Evolutionary conservation across 768 basidiomycete species (phyloP), one percentile per base, ranked within the genome.

Genomic region (Panellus pusillus): DNA sequence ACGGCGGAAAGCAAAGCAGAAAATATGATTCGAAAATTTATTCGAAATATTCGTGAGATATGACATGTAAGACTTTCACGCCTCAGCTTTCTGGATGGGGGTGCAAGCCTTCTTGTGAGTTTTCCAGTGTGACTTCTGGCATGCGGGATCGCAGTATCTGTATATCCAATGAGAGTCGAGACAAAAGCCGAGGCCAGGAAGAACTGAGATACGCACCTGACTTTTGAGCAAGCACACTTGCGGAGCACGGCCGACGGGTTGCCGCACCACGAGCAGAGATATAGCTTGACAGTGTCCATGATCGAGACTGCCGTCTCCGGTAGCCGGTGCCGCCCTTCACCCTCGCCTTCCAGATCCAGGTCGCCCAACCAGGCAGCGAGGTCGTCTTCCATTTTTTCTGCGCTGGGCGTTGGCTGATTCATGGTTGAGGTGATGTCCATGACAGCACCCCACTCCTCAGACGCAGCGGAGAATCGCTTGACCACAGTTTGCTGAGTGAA

Each of bases 261-360:
- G 6, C 78, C 73, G 55, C 86, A 87, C 75, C 78, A 82, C 20
- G 83, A 82, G 61, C 86, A 88, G 20, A 75, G 68, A 66, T 82
- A 86, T 38, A 88, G 66, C 35, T 66, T 73, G 8, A 83, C 78
- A 17, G 70, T 77, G 74, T 12, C 70, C 67, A 32, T 72, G 67
- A 40, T 68, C 60, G 17, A 65, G 63, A n/a, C n/a, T n/a, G 48
- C 68, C 53, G 43, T 29, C 14, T 35, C 18, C 14, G 18, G 20
- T 8, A 13, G 62, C n/a, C 39, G 27, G 44, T 47, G 32, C 31
- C 67, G 63, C 31, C 2, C 3, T 24, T 67, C 66, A 1, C 70
- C 70, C 15, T 60, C 66, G n/a, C 70, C 73, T 1, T 71, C 67
- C 35, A 58, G 53, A 43, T 74, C 65, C 54, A 80, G 66, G 20